These are phyloP conservation scores for Puccinia novopanici DNA, from an alignment of 1,284 basidiomycete genomes.

Conservation along the genomic window DNA sequence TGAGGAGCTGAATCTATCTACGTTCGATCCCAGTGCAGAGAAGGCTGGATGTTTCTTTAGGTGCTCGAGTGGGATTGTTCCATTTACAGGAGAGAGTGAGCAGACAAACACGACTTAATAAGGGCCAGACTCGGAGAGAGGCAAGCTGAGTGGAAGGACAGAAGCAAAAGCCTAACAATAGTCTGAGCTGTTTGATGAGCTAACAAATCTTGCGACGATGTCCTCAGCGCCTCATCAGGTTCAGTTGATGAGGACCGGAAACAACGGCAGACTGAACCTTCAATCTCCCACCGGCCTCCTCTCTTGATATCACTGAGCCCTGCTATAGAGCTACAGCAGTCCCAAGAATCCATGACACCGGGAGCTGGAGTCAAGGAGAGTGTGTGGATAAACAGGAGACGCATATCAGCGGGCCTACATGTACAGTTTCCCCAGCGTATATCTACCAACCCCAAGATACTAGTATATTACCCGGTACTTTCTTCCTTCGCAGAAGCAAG, in stretches of 20 bases:
- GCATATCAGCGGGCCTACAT: not conserved
- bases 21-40: not conserved
- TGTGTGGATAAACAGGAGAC: conserved; percentile 24
- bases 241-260: not conserved
- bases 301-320: not conserved
- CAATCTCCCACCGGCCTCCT: conserved; percentile 3
- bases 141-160: conserved; percentile 4
- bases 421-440: not conserved
- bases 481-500: not conserved
- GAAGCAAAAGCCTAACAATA: not conserved
- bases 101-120: not conserved
- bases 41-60: not conserved
- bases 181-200: conserved; percentile 23
- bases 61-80: not conserved
- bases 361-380: conserved; percentile 11
- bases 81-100: conserved; percentile 9
- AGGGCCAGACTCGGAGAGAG: not conserved
- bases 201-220: conserved; percentile 11
- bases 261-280: conserved; percentile 2
- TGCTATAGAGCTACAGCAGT: not conserved
- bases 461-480: not conserved
- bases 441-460: not conserved
- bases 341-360: no score
- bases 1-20: not conserved
- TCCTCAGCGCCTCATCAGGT: not conserved